Evolutionary conservation across 129 eudicot species (phyloP), one percentile per base, ranked within the genome.

Genomic region (Flaveria ramosissima): DNA sequence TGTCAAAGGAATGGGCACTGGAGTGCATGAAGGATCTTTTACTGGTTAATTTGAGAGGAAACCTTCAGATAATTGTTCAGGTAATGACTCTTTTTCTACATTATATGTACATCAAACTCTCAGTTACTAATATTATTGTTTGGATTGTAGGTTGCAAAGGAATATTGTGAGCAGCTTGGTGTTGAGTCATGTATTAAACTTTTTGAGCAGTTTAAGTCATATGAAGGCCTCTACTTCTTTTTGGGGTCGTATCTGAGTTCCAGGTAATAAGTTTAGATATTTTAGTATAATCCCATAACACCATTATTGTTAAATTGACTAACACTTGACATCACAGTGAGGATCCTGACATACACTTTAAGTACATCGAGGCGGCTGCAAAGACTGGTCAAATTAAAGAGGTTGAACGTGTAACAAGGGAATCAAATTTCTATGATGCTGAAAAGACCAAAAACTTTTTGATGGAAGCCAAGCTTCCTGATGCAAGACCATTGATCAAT

Each of bases 1-100:
- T 95, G 73, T 95, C 99, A 30, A 77, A 80, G 72, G 99, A 95
- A 76, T 95, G 99, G 99, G 99, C 96, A 2, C 78, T 95, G 47
- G 99, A 95, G 86, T 95, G 99, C 80, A 95, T 95, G 99, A 95
- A 95, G 88, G 99, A 95, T 78, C 97, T 95, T 78, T 83, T 95
- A 57, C 83, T 95, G 73, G 97, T 95, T 79, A 95, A 95, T 82
- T 76, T 95, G 48, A 91, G 97, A 86, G 99, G 99, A 80, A 95
- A 95, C 82, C 99, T 95, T 78, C 99, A 95, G 86, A 95, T 95
- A 36, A 95, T 95, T 80, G 99, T 95, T 67, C 99, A 95, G 94
- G 99, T 95, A 89, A 50, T 46, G 62, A 17, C 23, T 45, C 65
- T 11, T 4, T 36, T 62, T 53, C 24, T n/a, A 7, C 65, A 15